Base-by-base conservation (phyloP, 768 basidiomycete species). In the Phaffia tasmanica region DNA sequence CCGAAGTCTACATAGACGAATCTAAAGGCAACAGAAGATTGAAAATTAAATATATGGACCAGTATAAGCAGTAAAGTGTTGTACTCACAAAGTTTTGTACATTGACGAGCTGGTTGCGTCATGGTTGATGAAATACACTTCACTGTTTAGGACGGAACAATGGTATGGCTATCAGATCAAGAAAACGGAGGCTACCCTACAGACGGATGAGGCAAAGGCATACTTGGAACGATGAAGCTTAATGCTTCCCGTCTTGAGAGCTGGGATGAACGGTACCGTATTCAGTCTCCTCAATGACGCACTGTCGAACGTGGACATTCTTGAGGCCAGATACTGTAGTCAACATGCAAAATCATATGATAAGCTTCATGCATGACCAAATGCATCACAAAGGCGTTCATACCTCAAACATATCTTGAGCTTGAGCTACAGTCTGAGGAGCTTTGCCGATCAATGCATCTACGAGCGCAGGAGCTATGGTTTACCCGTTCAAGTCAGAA, bases 1-100 rank as follows among this genome's bases (percentile, higher is more conserved):
- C 92, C 93, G 73, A 94, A 95, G 74, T 94, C 85, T 59, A 98
- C 84, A 71, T 92, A 95, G 46, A 83, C 81, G 73, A 97, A 95
- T 18, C 62, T 68, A 32, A 1, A 46, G 32, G 42, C 1, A 94
- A 77, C 70, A 86, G 85, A 3, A 86, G 86, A 72, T 88, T 86
- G 50, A 90, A 83, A 47, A 81, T 80, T 29, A 81, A 67, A 81
- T 29, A 79, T 78, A 21, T 69, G 50, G 68, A 69, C 14, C 15
- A 62, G 30, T 3, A 47, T 18, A 23, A 49, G 19, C 48, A 8
- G 1, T 14, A 2, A 21, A 66, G 27, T 46, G 32, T 18, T 72
- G 4, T 19, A 59, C 65, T 48, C 27, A 67, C 61, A 67, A 57
- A 0, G 66, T 42, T 42, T 63, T 62, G 66, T 67, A 67, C 53